Evolutionary conservation across 352 stramenopile genomes (phyloP), one percentile per base, ranked within the genome.

Genomic region (Phytopythium aichiense): DNA sequence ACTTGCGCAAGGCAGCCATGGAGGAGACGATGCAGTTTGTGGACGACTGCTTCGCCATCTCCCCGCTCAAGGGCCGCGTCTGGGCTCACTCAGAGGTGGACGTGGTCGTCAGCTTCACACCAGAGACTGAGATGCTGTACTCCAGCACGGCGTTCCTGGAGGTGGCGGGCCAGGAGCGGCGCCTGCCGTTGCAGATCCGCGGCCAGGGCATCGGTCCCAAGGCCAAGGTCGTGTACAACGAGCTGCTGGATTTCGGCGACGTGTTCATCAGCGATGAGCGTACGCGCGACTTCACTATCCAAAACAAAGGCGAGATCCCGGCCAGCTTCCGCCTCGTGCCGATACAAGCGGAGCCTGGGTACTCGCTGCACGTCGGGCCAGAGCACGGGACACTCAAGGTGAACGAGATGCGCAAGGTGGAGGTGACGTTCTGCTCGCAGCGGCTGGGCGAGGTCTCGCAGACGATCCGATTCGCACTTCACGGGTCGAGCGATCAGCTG

Each of bases 21-120:
- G 88, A 98, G 33, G 95, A 98, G 67, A 63, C 61, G 0, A 97
- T 98, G 92, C 89, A 97, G 31, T 98, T 98, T 54, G 84, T 94
- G n/a, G 80, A 98, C 69, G 86, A 97, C 15, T 95, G 89, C 54
- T 98, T 98, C 51, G 72, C 88, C 4, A 73, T 99, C 30, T 76
- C 87, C 20, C 94, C 95, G n/a, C 55, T 97, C 25, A 77, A 60
- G 11, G 94, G 95, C 3, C 79, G 96, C 9, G 88, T 99, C 35
- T 98, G 94, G 94, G 86, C 94, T 11, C 83, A 97, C 64, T 94
- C 86, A 2, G 87, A 98, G 50, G 79, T 97, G 6, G 94, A 98
- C 54, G 72, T 98, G 18, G 89, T 91, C 5, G 80, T 98, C 33
- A 92, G 77, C 20, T 98, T 99, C 53, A 85, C 79, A 0, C 95